phyloP scores from a whole-genome alignment of 345 rosid genomes.

The Salix dunnii region DNA sequence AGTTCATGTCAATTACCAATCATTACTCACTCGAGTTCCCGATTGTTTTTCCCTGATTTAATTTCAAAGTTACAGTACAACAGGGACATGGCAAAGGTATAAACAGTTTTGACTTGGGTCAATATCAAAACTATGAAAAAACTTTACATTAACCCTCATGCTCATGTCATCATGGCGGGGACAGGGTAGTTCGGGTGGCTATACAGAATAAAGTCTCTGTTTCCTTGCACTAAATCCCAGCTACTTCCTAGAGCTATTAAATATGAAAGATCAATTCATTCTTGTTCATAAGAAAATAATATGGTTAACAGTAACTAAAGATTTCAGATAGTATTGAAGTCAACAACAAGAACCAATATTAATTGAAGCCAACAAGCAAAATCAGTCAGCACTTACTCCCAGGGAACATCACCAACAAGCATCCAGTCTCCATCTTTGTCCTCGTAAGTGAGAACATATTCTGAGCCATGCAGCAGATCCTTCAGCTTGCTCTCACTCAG shows the following conservation, averaged over 20 bases:
- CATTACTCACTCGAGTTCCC: too few relatives aligned
- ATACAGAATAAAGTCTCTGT: background rate
- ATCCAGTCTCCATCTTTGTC: slow-evolving; percentile 38
- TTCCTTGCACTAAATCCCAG: background rate
- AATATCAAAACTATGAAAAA: too few relatives aligned
- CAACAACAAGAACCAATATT: background rate
- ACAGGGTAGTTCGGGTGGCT: background rate
- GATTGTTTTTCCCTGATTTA: too few relatives aligned
- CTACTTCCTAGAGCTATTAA: background rate
- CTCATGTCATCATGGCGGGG: too few relatives aligned
- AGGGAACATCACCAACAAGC: slow-evolving; percentile 40
- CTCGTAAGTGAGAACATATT: slow-evolving; percentile 32
- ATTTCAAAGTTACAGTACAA: too few relatives aligned
- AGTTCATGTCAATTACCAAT: too few relatives aligned
- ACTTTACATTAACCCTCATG: too few relatives aligned
- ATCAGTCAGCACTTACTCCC: slow-evolving; percentile 28
- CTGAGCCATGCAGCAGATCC: slow-evolving; percentile 37
- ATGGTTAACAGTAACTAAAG: too few relatives aligned
- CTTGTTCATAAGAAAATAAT: too few relatives aligned
- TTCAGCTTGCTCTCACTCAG: slow-evolving; percentile 31
- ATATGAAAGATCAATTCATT: background rate
- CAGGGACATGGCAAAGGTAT: too few relatives aligned
- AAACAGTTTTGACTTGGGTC: too few relatives aligned
- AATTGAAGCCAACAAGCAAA: background rate
- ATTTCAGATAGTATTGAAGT: background rate